These are phyloP conservation scores for Malassezia arunalokei DNA, from an alignment of 1,284 basidiomycete genomes.

Conservation along the genomic window DNA sequence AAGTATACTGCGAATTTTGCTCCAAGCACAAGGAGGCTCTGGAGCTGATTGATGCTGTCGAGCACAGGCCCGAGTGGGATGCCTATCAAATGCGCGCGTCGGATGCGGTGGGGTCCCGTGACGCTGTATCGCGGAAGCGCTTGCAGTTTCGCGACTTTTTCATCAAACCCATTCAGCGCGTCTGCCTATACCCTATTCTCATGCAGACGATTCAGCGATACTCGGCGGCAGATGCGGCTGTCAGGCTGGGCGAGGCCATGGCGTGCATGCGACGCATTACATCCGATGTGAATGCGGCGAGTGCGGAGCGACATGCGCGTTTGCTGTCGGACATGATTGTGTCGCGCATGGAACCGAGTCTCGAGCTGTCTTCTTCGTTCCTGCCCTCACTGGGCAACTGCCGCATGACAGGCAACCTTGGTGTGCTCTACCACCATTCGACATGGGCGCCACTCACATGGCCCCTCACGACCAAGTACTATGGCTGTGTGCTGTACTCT, in stretches of 20 bases:
- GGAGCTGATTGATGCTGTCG: conserved; percentile 34
- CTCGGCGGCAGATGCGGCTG: conserved; percentile 16
- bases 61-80: conserved; percentile 40
- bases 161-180: conserved; percentile 44
- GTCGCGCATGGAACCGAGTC: conserved; percentile 31
- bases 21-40: conserved; percentile 41
- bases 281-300: conserved; percentile 38
- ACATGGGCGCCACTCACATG: conserved; percentile 26
- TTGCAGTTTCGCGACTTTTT: conserved; percentile 41
- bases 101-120: conserved; percentile 14
- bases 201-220: conserved; percentile 38
- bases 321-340: conserved; percentile 34
- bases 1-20: conserved; percentile 38
- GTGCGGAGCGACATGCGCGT: conserved; percentile 29
- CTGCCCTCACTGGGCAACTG: conserved; percentile 32
- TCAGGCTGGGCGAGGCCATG: conserved; percentile 22
- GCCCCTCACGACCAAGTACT: conserved; percentile 42
- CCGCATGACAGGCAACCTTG: conserved; percentile 36
- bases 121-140: conserved; percentile 17
- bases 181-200: conserved; percentile 41
- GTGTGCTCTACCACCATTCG: conserved; percentile 39
- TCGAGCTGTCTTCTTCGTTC: conserved; percentile 21
- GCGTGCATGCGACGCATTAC: conserved; percentile 31
- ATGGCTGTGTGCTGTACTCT: conserved; percentile 35
- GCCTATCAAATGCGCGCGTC: conserved; percentile 33